These are phyloP conservation scores for Colletotrichum tropicale DNA, from an alignment of 2,329 filamentous ascomycete genomes.

Conservation along the genomic window DNA sequence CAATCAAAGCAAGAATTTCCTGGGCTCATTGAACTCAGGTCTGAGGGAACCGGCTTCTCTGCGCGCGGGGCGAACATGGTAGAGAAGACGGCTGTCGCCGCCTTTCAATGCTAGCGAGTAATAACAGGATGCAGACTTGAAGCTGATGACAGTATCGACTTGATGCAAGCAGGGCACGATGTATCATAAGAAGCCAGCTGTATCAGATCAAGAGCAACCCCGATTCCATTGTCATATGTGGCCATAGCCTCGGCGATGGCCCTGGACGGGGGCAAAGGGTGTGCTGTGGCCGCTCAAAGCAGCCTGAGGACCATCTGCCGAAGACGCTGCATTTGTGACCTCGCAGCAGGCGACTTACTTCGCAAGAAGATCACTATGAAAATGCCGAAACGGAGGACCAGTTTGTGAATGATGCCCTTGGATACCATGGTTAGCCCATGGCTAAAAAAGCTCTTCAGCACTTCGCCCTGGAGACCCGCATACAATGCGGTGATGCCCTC, in stretches of 20 bases:
- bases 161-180: not conserved
- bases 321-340: conserved; percentile 25
- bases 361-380: conserved; percentile 30
- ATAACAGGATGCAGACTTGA: not conserved
- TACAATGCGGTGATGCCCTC: conserved; percentile 77
- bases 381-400: conserved; percentile 77
- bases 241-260: not conserved
- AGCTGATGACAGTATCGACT: not conserved
- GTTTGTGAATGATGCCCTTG: conserved; percentile 77
- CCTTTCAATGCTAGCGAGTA: conserved; percentile 74
- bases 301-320: not conserved
- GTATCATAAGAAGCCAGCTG: not conserved
- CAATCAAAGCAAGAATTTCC: conserved; percentile 61
- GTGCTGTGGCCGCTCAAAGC: not conserved
- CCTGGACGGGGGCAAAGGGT: not conserved
- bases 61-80: conserved; percentile 85
- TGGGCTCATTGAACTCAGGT: conserved; percentile 79
- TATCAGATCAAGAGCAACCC: not conserved
- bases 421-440: conserved; percentile 88
- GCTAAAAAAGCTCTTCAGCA: conserved; percentile 83
- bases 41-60: conserved; percentile 92
- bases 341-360: not conserved
- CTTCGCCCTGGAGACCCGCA: conserved; percentile 75
- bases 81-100: conserved; percentile 72
- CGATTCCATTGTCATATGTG: not conserved